Evolutionary conservation across 129 eudicot species (phyloP).

Genomic region (Chrysanthemum seticuspe): DNA sequence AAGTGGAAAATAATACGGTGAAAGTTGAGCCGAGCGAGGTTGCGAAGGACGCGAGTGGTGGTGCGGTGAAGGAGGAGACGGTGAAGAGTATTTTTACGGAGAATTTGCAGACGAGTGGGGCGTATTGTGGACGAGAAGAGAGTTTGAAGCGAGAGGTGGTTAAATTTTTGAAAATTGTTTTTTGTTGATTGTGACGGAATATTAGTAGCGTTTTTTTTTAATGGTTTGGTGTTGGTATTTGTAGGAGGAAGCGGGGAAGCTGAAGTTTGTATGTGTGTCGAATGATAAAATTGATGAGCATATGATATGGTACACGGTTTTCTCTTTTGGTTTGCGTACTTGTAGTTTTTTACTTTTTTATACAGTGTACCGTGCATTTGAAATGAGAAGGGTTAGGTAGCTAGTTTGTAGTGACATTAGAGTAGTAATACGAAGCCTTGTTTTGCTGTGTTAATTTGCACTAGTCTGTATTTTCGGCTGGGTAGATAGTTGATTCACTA

Average conservation of each 20-base stretch:
- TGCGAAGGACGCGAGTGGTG: constrained; percentile 55
- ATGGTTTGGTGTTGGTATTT: constrained; percentile 10
- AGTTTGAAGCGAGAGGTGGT: constrained; percentile 83
- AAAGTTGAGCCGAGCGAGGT: constrained; percentile 58
- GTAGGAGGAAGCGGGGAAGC: constrained; percentile 88
- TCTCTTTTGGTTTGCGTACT: constrained; percentile 23
- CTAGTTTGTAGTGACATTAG: constrained; percentile 6
- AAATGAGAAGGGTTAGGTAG: background rate
- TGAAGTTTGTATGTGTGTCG: constrained; percentile 75
- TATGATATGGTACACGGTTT: constrained; percentile 78
- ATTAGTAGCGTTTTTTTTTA: background rate
- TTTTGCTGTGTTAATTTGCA: too few relatives aligned
- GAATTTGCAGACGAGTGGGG: constrained; percentile 91
- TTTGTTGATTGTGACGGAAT: background rate
- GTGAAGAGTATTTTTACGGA: constrained; percentile 79
- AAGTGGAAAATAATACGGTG: constrained; percentile 53
- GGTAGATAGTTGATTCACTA: background rate
- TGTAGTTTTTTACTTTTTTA: background rate
- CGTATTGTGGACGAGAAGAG: constrained; percentile 95
- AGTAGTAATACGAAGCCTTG: background rate
- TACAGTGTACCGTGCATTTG: background rate
- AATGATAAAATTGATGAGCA: constrained; percentile 84
- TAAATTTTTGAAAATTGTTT: background rate
- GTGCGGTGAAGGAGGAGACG: constrained; percentile 60
- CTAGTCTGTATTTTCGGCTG: too few relatives aligned